Evolutionary conservation across 768 basidiomycete genomes (phyloP), one percentile per base, ranked within the genome.

Genomic region (Pulveroboletus sp.): DNA sequence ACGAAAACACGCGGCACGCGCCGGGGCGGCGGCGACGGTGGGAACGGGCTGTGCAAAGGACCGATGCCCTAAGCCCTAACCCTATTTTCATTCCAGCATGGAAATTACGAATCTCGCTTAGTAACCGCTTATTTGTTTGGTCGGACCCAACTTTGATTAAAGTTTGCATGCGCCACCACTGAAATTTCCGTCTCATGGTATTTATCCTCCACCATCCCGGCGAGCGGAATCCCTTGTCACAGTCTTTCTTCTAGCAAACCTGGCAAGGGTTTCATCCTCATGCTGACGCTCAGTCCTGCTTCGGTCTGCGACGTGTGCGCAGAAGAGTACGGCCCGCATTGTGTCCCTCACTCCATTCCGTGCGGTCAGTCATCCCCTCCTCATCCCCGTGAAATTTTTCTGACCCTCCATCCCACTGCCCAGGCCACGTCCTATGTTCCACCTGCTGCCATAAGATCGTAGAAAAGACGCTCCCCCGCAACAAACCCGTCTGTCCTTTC

Each of bases 231-330:
- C 70, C 71, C 71, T 71, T 64, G 67, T 70, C 75, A 67, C 59
- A 68, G 54, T 57, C 65, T 71, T 70, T 57, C 58, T 62, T 68
- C 61, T 60, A 67, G 63, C 68, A 63, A 65, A 68, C 68, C 62
- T 68, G 66, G 60, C 65, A 65, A 68, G 68, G 68, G 68, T 65
- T 59, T 67, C 55, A 63, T 63, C 63, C 61, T 64, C 65, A 90
- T 90, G 88, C 81, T 90, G 73, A 85, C 87, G 68, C 85, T 90
- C 64, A 78, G 74, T 73, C 80, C 85, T 69, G 85, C 85, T 71
- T 89, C 85, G 68, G 77, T 83, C 68, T 90, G 88, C 83, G 88
- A 90, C 77, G 88, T 90, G 64, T 90, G 88, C 76, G 87, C 87
- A 63, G 87, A 89, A 72, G 86, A 89, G 75, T 90, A 79, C 71